Conservation (phyloP, 1,284 basidiomycete species). For the Ustilago cynodontis region DNA sequence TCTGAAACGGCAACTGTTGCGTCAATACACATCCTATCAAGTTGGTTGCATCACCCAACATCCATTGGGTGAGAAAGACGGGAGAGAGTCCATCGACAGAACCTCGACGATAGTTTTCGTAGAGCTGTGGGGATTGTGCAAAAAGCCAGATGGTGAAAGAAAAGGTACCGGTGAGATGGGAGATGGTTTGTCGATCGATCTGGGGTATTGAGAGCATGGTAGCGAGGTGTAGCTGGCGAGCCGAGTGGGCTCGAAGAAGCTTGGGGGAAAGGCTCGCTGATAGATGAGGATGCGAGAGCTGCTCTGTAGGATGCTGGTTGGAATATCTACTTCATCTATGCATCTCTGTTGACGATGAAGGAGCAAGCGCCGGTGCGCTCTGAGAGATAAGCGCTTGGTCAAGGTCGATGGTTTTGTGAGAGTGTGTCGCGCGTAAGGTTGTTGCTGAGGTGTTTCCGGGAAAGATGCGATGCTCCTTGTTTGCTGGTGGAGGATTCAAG, state of each 20-base stretch:
- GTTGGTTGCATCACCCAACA: constrained; percentile 67
- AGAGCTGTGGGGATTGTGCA: constrained; percentile 67
- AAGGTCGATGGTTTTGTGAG: too few species aligned
- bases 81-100: constrained; percentile 64
- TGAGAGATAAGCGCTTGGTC: background rate
- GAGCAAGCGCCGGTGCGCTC: background rate
- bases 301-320: too few species aligned
- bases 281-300: too few species aligned
- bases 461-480: background rate
- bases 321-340: background rate
- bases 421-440: too few species aligned
- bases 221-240: too few species aligned
- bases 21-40: constrained; percentile 65
- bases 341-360: background rate
- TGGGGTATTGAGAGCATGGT: constrained; percentile 19
- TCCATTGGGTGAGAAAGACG: constrained; percentile 69
- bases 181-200: constrained; percentile 50
- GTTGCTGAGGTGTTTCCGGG: too few species aligned
- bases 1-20: constrained; percentile 65
- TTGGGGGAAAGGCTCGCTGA: too few species aligned
- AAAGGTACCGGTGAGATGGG: constrained; percentile 53
- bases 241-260: too few species aligned
- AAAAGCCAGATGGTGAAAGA: constrained; percentile 67
- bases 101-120: constrained; percentile 61
- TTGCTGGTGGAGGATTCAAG: background rate